Conservation (phyloP, 805 yeast genomes). For the Ogataea minuta region DNA sequence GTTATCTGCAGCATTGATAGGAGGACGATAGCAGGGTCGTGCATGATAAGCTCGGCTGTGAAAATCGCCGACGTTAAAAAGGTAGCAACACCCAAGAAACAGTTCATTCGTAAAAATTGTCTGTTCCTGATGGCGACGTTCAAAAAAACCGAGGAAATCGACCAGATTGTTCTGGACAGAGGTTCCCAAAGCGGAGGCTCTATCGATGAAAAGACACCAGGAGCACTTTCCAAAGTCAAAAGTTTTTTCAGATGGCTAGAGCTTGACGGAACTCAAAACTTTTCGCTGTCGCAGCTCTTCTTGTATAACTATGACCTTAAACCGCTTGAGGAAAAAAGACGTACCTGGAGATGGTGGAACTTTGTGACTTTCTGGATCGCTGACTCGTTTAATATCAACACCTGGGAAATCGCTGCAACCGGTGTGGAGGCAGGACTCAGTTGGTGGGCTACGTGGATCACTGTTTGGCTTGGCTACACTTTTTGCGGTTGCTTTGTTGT, state of each 20-base stretch:
- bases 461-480: slow-evolving; percentile 83
- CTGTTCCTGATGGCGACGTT: slow-evolving; percentile 1
- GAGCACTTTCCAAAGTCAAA: slow-evolving; percentile 1
- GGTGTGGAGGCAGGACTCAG: slow-evolving; percentile 74
- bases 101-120: too few species aligned
- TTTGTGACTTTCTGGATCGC: slow-evolving; percentile 83
- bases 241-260: slow-evolving; percentile 20
- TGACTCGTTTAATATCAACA: slow-evolving; percentile 84
- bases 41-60: too few species aligned
- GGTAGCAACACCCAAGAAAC: slow-evolving; percentile 2
- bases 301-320: slow-evolving; percentile 71
- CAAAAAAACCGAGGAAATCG: slow-evolving; percentile 5
- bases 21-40: too few species aligned
- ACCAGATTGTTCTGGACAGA: slow-evolving; percentile 4
- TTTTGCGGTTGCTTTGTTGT: slow-evolving; percentile 69
- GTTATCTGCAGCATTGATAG: slow-evolving; percentile 4
- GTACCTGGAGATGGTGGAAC: slow-evolving; percentile 86
- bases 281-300: slow-evolving; percentile 60
- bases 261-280: slow-evolving; percentile 30
- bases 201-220: background rate
- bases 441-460: slow-evolving; percentile 91
- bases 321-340: slow-evolving; percentile 71
- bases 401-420: slow-evolving; percentile 89
- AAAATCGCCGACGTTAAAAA: too few species aligned
- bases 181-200: slow-evolving; percentile 6